Evolutionary conservation across 2,329 filamentous ascomycete species (phyloP), one percentile per base, ranked within the genome.

Genomic region (Pyricularia grisea): DNA sequence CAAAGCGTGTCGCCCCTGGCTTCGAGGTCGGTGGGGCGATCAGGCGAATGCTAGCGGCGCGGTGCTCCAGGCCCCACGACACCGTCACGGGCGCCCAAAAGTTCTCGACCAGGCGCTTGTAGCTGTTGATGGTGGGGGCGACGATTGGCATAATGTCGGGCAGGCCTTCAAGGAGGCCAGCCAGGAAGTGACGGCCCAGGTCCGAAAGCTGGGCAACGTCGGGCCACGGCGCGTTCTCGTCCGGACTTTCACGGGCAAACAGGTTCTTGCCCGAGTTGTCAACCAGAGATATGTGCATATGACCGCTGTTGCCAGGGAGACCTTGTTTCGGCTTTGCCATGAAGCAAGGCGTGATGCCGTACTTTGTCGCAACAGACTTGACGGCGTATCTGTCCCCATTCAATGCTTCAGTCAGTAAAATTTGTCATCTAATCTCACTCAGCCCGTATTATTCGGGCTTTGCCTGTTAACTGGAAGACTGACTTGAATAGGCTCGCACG

Each of bases 51-150:
- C 92, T 96, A 0, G 95, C 94, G 5, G 93, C 94, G 71, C 95
- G 92, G 78, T 99, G 94, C 79, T 98, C 95, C 5, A 97, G 82
- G 0, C 95, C 95, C 95, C 95, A 99, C 0, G 93, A 97, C 0
- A 98, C 95, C 0, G 94, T 97, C 6, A 99, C 95, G 0, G 95
- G 95, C 0, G 95, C 95, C 95, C 95, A 99, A 81, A 97, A 98
- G 81, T 98, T 98, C 82, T 99, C 95, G 2, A 99, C 95, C 0
- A 99, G 86, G 3, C 95, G 90, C 81, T 99, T 99, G 84, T 99
- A 99, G 71, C 92, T 97, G 84, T 99, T 99, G 76, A 99, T 87
- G 0, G 93, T 99, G 0, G 95, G 95, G 0, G 94, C 95, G 14
- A 99, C 84, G 70, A 98, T 84, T 0, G 95, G 95, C 95, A 99